These are phyloP conservation scores for Sporopachydermia quercuum DNA, from an alignment of 805 yeast genomes.

Conservation along the genomic window DNA sequence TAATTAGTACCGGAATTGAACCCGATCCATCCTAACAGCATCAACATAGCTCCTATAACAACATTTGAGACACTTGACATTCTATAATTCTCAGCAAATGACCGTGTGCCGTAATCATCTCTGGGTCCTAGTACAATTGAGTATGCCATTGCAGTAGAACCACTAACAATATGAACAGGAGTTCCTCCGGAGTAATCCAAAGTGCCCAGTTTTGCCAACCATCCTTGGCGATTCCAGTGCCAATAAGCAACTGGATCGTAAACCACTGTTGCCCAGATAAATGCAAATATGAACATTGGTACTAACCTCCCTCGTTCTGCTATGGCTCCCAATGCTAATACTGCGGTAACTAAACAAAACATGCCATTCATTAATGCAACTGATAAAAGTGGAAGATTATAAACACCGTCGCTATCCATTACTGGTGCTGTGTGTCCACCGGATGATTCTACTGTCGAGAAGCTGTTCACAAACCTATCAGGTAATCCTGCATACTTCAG, in stretches of 20 bases:
- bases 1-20: constrained; percentile 86
- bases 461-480: constrained; percentile 31
- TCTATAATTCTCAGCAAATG: background rate
- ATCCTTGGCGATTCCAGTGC: constrained; percentile 60
- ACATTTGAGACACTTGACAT: constrained; percentile 41
- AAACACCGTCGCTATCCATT: constrained; percentile 12
- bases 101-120: background rate
- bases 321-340: constrained; percentile 57
- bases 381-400: constrained; percentile 38
- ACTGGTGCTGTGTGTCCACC: constrained; percentile 27
- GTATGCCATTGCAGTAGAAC: constrained; percentile 57
- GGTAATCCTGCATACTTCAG: constrained; percentile 36
- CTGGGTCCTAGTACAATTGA: constrained; percentile 39
- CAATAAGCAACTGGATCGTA: constrained; percentile 62
- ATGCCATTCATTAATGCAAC: constrained; percentile 47
- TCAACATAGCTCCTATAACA: constrained; percentile 67
- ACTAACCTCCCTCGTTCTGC: constrained; percentile 59
- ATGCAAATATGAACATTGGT: constrained; percentile 55
- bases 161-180: constrained; percentile 60
- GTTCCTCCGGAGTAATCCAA: constrained; percentile 70
- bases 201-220: constrained; percentile 46
- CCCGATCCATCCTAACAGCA: constrained; percentile 86
- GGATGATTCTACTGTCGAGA: background rate
- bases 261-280: constrained; percentile 56
- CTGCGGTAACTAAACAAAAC: constrained; percentile 53